phyloP scores from a whole-genome alignment of 2,329 filamentous ascomycete species.

The Leptosphaerulina australis region DNA sequence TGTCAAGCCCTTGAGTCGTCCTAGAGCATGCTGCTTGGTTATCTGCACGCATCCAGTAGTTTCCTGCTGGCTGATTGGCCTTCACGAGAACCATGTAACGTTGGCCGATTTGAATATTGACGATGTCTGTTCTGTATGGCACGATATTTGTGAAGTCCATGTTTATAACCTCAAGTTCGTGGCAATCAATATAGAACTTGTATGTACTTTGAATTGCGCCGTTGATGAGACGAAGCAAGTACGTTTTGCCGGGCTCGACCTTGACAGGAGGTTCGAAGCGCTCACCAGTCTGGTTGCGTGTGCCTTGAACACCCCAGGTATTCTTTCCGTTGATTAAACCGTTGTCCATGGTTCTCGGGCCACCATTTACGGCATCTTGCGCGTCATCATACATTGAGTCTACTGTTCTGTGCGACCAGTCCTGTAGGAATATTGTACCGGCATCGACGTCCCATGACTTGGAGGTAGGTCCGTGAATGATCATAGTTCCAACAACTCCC shows the following conservation, averaged over 20 bases:
- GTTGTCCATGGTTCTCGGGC: slow-evolving; percentile 21
- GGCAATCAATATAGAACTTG: slow-evolving; percentile 49
- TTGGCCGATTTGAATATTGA: slow-evolving; percentile 38
- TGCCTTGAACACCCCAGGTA: slow-evolving; percentile 9
- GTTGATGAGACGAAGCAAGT: slow-evolving; percentile 48
- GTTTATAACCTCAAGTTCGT: slow-evolving; percentile 47
- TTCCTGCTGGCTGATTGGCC: slow-evolving; percentile 25
- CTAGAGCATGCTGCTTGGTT: slow-evolving; percentile 27
- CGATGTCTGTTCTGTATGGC: slow-evolving; percentile 41
- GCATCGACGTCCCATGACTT: slow-evolving; percentile 48
- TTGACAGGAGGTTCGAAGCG: slow-evolving; percentile 30
- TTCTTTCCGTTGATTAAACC: slow-evolving; percentile 29
- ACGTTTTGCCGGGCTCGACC: slow-evolving; percentile 40
- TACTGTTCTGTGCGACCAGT: slow-evolving; percentile 47
- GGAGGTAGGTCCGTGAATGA: slow-evolving; percentile 49
- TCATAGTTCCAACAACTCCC: slow-evolving; percentile 42
- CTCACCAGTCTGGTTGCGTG: slow-evolving; percentile 25
- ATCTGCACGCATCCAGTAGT: slow-evolving; percentile 38
- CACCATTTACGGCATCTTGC: slow-evolving; percentile 25
- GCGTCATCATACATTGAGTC: slow-evolving; percentile 37
- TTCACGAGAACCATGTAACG: slow-evolving; percentile 38
- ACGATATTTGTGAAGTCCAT: slow-evolving; percentile 49
- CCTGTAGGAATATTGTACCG: slow-evolving; percentile 37
- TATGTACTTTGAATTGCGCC: slow-evolving; percentile 46
- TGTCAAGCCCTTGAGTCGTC: slow-evolving; percentile 31